Conservation (phyloP, 306 rosid species). For the Vigna trinervia region DNA sequence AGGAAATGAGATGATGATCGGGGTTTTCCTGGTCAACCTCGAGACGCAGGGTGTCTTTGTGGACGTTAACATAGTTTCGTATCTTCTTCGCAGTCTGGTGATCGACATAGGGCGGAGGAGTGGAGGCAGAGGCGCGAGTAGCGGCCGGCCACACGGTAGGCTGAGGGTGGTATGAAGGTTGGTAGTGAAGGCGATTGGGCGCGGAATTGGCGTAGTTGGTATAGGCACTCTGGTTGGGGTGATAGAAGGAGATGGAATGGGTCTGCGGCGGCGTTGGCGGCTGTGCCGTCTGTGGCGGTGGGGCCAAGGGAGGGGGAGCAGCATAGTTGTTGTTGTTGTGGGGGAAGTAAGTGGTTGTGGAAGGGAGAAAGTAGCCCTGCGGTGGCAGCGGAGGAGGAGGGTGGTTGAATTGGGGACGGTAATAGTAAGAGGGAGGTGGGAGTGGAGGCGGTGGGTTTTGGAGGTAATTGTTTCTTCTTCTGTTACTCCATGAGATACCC, state of each 20-base stretch:
- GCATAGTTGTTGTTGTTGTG: slow-evolving; percentile 29
- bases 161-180: slow-evolving; percentile 66
- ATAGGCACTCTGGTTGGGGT: slow-evolving; percentile 51
- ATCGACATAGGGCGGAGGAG: slow-evolving; percentile 75
- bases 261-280: slow-evolving; percentile 48
- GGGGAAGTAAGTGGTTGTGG: slow-evolving; percentile 42
- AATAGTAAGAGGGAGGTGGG: slow-evolving; percentile 49
- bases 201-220: slow-evolving; percentile 31
- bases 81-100: slow-evolving; percentile 87
- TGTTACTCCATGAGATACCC: slow-evolving; percentile 79
- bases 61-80: slow-evolving; percentile 76
- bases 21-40: slow-evolving; percentile 68
- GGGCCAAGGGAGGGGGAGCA: slow-evolving; percentile 36
- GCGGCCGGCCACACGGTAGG: slow-evolving; percentile 55
- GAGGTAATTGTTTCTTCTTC: slow-evolving; percentile 59
- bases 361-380: slow-evolving; percentile 46
- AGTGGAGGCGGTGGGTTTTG: slow-evolving; percentile 50
- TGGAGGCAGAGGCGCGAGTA: slow-evolving; percentile 44
- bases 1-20: slow-evolving; percentile 72
- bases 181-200: slow-evolving; percentile 50
- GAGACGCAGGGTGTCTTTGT: slow-evolving; percentile 68
- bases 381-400: slow-evolving; percentile 52
- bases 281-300: slow-evolving; percentile 10
- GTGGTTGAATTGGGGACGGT: slow-evolving; percentile 47
- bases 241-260: slow-evolving; percentile 53